Percentiles rank a stretch among this genome's conserved stretches.
Conservation (phyloP, 495 filamentous ascomycete species). For the Coniosporium apollinis region DNA sequence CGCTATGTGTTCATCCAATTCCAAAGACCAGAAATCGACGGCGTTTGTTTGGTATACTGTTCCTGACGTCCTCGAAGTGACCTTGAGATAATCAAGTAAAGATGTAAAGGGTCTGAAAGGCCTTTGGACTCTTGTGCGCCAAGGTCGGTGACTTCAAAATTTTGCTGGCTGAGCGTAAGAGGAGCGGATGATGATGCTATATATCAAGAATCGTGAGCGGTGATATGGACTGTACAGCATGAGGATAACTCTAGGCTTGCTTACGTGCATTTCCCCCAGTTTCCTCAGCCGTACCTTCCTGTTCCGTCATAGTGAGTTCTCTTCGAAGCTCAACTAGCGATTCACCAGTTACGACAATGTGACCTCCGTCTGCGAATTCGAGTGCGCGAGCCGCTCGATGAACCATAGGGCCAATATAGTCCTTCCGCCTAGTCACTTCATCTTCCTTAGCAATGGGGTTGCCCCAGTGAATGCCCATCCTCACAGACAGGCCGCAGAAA, state of each 20-base stretch:
- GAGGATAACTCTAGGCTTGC: not conserved
- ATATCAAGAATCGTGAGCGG: not conserved
- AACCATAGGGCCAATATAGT: not conserved
- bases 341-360: not conserved
- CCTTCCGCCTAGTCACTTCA: not conserved
- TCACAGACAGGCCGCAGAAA: not conserved
- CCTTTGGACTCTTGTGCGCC: not conserved
- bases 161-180: not conserved
- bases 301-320: not conserved
- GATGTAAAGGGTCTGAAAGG: not conserved
- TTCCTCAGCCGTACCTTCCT: not conserved
- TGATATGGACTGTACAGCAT: not conserved
- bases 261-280: not conserved
- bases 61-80: not conserved
- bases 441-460: not conserved
- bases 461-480: not conserved
- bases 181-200: too few species aligned
- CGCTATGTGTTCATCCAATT: too few species aligned
- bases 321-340: not conserved
- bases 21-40: too few species aligned
- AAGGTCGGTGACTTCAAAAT: not conserved
- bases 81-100: not conserved
- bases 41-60: too few species aligned
- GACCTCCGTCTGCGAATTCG: not conserved
- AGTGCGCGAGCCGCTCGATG: not conserved